phyloP scores from a whole-genome alignment of 2,329 filamentous ascomycete species.

The Penicillium sp. region DNA sequence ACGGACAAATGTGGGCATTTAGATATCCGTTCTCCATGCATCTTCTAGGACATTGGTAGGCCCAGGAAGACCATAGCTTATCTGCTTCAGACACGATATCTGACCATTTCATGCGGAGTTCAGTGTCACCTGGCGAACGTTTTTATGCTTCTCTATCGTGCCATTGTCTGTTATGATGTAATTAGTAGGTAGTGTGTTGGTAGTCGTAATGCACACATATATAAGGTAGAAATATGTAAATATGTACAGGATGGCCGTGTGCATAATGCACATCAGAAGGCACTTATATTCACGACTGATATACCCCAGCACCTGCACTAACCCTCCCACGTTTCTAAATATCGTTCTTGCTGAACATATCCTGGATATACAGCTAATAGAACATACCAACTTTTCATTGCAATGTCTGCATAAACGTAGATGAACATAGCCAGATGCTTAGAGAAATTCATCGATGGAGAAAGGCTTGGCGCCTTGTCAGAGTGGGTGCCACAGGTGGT shows the following conservation, averaged over 20 bases:
- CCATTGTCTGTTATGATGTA: not conserved
- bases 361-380: no score
- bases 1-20: constrained; percentile 36
- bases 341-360: no score
- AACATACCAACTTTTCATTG: no score
- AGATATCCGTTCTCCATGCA: not conserved
- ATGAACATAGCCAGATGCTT: no score
- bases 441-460: no score
- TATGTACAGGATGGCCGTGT: not conserved
- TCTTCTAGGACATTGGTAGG: not conserved
- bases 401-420: no score
- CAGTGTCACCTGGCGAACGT: not conserved
- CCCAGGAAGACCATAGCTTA: not conserved
- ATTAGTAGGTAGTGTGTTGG: not conserved
- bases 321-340: no score
- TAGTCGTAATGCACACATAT: no score
- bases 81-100: constrained; percentile 1
- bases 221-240: not conserved
- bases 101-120: constrained; percentile 1
- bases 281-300: not conserved
- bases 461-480: not conserved
- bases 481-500: not conserved
- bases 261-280: not conserved
- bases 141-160: not conserved
- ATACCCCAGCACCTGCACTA: no score